Evolutionary conservation across 495 filamentous ascomycete species (phyloP).

Genomic region (Penicillium mononematosum): DNA sequence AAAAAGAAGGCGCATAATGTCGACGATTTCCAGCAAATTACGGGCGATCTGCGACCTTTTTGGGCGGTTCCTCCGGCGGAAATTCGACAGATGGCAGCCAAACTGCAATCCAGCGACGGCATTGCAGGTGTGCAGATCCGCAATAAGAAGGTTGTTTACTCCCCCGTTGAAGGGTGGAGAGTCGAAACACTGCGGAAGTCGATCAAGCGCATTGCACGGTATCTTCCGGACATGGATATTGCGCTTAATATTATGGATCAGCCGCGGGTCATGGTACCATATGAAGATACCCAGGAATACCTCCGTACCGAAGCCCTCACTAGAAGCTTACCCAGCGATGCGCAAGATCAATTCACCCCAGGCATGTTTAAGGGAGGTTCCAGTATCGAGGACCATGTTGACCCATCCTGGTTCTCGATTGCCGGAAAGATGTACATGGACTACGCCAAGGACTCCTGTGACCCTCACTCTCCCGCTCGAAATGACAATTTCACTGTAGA

Average conservation of each 20-base stretch:
- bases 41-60: conserved; percentile 68
- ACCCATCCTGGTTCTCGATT: conserved; percentile 26
- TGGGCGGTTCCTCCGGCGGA: conserved; percentile 59
- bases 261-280: conserved; percentile 63
- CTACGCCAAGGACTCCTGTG: conserved; percentile 58
- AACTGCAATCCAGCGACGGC: conserved; percentile 50
- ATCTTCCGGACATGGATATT: conserved; percentile 71
- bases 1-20: conserved; percentile 59
- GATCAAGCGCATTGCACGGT: conserved; percentile 54
- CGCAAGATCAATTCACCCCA: conserved; percentile 37
- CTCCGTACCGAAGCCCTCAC: conserved; percentile 54
- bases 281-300: conserved; percentile 60
- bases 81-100: conserved; percentile 52
- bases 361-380: conserved; percentile 27
- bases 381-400: conserved; percentile 16
- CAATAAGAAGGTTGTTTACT: conserved; percentile 52
- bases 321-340: conserved; percentile 38
- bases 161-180: conserved; percentile 59
- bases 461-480: conserved; percentile 58
- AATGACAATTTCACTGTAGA: conserved; percentile 37
- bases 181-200: conserved; percentile 60
- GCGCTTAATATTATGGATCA: conserved; percentile 70
- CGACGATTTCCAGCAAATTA: conserved; percentile 72
- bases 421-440: conserved; percentile 57
- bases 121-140: conserved; percentile 57